A percentile compares a stretch with the other conserved stretches of the same genome.
Evolutionary conservation across 2,329 filamentous ascomycete species (phyloP).

Genomic region (Xylariaceae sp.): DNA sequence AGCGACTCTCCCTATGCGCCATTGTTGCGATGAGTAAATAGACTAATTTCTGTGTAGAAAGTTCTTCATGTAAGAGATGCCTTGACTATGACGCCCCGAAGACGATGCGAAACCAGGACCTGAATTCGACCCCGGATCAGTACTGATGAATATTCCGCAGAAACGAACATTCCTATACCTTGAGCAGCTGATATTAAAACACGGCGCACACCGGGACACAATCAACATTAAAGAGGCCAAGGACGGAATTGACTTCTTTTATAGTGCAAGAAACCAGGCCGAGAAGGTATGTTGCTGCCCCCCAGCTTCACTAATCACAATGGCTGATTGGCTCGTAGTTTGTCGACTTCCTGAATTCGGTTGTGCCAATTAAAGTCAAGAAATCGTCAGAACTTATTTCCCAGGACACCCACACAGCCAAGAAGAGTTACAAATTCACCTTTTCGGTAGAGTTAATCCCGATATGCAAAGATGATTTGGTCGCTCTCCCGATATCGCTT

Average conservation of each 20-base stretch:
- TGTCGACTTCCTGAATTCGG: slow-evolving; percentile 81
- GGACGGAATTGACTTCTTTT: slow-evolving; percentile 95
- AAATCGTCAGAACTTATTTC: slow-evolving; percentile 92
- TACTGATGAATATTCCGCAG: slow-evolving; percentile 7
- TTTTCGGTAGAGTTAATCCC: slow-evolving; percentile 87
- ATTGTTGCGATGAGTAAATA: background rate
- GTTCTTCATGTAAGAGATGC: slow-evolving; percentile 61
- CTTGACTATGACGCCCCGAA: background rate
- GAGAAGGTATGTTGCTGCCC: slow-evolving; percentile 50
- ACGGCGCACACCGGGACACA: slow-evolving; percentile 83
- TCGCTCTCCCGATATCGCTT: slow-evolving; percentile 85
- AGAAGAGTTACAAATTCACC: slow-evolving; percentile 91
- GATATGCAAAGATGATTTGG: slow-evolving; percentile 94
- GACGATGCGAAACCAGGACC: background rate
- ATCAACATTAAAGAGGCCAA: slow-evolving; percentile 98
- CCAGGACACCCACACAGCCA: slow-evolving; percentile 84
- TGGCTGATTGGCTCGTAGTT: slow-evolving; percentile 42
- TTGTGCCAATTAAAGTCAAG: slow-evolving; percentile 73
- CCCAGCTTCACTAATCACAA: background rate
- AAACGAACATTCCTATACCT: slow-evolving; percentile 72
- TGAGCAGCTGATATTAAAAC: slow-evolving; percentile 94
- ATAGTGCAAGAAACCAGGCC: slow-evolving; percentile 81
- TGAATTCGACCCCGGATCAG: background rate
- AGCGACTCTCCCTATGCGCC: background rate
- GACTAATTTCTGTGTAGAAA: slow-evolving; percentile 47